Base-by-base conservation (phyloP, 768 basidiomycete species). In the Hypholoma fasciculare region DNA sequence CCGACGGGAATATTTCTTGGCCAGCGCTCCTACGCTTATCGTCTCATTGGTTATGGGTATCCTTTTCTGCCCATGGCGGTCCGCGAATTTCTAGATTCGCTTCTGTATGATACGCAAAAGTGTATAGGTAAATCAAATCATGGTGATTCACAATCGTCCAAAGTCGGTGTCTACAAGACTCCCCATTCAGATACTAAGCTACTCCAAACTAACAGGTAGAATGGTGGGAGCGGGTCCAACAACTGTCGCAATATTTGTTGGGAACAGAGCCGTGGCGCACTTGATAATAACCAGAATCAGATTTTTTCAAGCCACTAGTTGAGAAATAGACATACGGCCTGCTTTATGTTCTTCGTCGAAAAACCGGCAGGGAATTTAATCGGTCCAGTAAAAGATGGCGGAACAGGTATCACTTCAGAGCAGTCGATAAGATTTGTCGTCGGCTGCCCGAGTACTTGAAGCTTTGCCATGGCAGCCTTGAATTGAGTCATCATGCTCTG, bases 401-500 rank as follows among this genome's bases (percentile, higher is more conserved):
- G 44, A n/a, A 52, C 43, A 7, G 65, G 63, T 23, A 66, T 49
- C 26, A 75, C 73, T 38, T 75, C 74, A 8, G 74, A 75, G 66
- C 76, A 78, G 64, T 76, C 76, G 52, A 72, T 63, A 48, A 77
- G 62, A 9, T 65, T 63, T 55, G 38, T 5, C 38, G 38, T 2
- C 38, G 73, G 63, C 40, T 74, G 71, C 9, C 73, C 73, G 20
- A 75, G 59, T 26, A 72, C 61, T 42, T 71, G 68, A 14, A 75
- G 61, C 62, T 74, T 74, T 9, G 66, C 61, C 72, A 75, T 74
- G 8, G 71, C 75, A 20, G 57, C 51, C 48, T 62, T 61, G 65
- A 74, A 75, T 13, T 62, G 53, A 34, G 43, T 20, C 34, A 57
- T 51, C 67, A 74, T 69, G 17, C 48, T 47, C 7, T 46, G 49